These are phyloP conservation scores for Apiospora phragmitis DNA, from an alignment of 2,329 filamentous ascomycete genomes.

Conservation along the genomic window DNA sequence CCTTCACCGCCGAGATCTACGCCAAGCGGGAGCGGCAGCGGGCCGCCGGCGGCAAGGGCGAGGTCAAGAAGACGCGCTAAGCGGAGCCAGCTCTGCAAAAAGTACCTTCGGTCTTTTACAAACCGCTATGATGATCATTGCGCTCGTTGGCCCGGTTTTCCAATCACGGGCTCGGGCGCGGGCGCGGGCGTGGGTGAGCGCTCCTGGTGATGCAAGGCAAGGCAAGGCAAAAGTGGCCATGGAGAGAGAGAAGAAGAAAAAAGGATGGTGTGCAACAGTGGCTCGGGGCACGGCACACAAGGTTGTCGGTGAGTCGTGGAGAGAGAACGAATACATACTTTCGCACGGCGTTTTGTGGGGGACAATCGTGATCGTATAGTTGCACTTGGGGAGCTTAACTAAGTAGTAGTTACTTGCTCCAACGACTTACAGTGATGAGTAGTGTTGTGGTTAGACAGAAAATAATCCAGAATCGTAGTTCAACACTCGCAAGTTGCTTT, in stretches of 20 bases:
- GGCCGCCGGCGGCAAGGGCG: constrained; percentile 39
- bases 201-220: background rate
- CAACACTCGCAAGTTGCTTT: background rate
- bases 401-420: background rate
- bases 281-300: background rate
- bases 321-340: background rate
- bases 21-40: constrained; percentile 72
- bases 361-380: background rate
- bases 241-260: too few species aligned
- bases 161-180: background rate
- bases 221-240: background rate
- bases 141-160: background rate
- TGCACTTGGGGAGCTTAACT: background rate
- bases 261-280: background rate
- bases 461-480: background rate
- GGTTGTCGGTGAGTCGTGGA: background rate
- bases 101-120: too few species aligned
- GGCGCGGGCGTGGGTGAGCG: background rate
- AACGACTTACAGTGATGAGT: background rate
- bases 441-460: background rate
- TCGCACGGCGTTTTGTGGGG: background rate
- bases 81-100: constrained; percentile 3
- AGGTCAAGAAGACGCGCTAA: constrained; percentile 55
- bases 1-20: constrained; percentile 92
- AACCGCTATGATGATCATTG: background rate